Evolutionary conservation across 1,139 yeast species (phyloP), one percentile per base, ranked within the genome.

Genomic region (Pichia sp.): DNA sequence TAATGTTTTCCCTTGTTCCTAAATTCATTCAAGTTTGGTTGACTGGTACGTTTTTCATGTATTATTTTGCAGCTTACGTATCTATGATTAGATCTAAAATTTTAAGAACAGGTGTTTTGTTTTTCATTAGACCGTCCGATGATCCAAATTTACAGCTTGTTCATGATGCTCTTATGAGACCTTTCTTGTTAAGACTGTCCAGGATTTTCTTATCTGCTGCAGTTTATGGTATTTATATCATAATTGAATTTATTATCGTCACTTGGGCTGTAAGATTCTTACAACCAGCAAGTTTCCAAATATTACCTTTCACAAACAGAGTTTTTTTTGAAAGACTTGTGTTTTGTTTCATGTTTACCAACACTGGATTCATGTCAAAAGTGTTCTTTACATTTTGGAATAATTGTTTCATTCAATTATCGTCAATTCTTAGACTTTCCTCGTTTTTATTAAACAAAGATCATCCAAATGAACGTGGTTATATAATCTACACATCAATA

Each of bases 61-160:
- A 85, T 54, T 72, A 80, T 59, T 82, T 92, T 68, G 96, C 97
- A 1, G 69, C 85, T 44, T 92, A 80, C 66, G 90, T 92, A 36
- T 87, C 95, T 7, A 83, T 89, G 88, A 75, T 84, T 34, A 74
- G 98, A 54, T 70, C 76, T 39, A 68, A 71, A 48, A 81, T 89
- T 39, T 74, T 92, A 56, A 77, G 99, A 48, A 83, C 87, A 0
- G 99, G 98, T 7, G 96, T 88, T 3, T 70, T 92, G 40, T 92
- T 80, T 65, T 92, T 94, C 67, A 86, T 94, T 49, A 75, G 96
- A 55, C 89, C 95, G 30, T 96, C 97, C 3, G 96, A 90, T 57
- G 97, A 92, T 62, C 96, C 96, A 29, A 85, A 88, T 57, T 82
- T 89, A 40, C 79, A 92, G 54, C 77, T 94, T n/a, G 76, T 92